Percentiles rank a stretch among this genome's conserved stretches.
These are phyloP conservation scores for Fusarium fujikuroi DNA, from an alignment of 2,329 filamentous ascomycete genomes.

Conservation along the genomic window DNA sequence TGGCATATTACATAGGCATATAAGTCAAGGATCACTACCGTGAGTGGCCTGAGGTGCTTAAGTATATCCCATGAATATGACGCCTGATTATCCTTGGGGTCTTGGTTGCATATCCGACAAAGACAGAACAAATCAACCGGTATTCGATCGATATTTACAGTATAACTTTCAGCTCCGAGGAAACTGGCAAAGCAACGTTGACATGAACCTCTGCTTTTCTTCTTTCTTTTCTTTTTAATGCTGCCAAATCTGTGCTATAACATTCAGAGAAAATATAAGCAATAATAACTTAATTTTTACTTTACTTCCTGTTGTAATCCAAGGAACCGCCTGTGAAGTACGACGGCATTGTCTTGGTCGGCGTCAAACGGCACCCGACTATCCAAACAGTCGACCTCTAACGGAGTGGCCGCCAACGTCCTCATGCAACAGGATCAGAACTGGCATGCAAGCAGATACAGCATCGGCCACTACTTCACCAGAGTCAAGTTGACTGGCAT, in stretches of 20 bases:
- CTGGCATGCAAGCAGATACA: neutral
- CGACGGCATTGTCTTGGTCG: no score
- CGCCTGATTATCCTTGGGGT: neutral
- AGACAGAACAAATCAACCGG: neutral
- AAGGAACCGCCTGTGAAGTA: neutral
- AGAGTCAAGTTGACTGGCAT: neutral
- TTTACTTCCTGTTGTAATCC: no score
- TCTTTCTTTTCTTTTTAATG: no score
- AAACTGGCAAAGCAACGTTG: neutral
- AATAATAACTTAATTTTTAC: no score
- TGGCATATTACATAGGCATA: neutral
- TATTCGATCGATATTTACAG: neutral
- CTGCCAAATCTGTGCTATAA: no score
- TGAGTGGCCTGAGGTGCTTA: neutral
- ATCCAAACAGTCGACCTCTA: neutral
- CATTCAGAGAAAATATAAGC: no score
- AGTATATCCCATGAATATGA: neutral
- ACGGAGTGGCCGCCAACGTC: neutral
- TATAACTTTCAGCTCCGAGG: neutral
- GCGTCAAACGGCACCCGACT: neutral
- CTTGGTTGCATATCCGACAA: neutral
- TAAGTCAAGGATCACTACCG: neutral
- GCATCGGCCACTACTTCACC: neutral
- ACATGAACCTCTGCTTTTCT: no score
- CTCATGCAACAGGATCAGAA: neutral